Base-by-base conservation (phyloP, 106 monocot genomes). In the Agapanthus africanus region DNA sequence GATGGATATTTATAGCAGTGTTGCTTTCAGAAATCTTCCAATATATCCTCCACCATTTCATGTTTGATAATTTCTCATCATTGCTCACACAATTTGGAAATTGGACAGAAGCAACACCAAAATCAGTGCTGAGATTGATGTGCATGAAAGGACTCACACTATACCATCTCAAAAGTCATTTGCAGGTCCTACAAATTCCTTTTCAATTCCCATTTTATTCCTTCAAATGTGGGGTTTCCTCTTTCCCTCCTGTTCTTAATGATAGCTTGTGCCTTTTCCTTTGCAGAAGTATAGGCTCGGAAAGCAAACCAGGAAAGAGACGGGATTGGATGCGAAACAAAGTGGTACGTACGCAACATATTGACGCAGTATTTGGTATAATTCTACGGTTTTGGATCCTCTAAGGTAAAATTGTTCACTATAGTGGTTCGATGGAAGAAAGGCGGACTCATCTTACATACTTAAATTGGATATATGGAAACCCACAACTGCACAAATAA, bases 111-210 rank as follows among this genome's bases (percentile, higher is more conserved):
- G 91, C 91, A 38, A 92, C 91, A 18, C 91, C 91, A 4, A 92
- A 92, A 57, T 77, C 87, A 8, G 84, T 92, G 65, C 72, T 92
- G 37, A 92, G 85, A 71, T 28, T 92, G 49, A 92, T 92, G 91
- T 82, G 87, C 22, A 78, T 80, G 72, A 88, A 92, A 71, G 91
- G 91, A 30, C 76, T 92, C 56, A 92, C 91, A 16, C 70, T 92
- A 11, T 88, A 85, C 59, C 91, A 92, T 63, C 80, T 92, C 31
- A 92, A 92, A 73, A 92, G 91, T 70, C 91, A 92, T 68, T 71
- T 92, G 15, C 91, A 92, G 77, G 91, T 92, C 14, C 26, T 19
- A 2, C 59, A 7, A 22, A 37, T 33, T 13, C 40, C 40, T 62
- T 35, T 62, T 41, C n/a, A 28, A 14, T 40, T 71, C 59, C 61